These are phyloP conservation scores for Hypoxylon sp. DNA, from an alignment of 2,329 filamentous ascomycete genomes.

Conservation along the genomic window DNA sequence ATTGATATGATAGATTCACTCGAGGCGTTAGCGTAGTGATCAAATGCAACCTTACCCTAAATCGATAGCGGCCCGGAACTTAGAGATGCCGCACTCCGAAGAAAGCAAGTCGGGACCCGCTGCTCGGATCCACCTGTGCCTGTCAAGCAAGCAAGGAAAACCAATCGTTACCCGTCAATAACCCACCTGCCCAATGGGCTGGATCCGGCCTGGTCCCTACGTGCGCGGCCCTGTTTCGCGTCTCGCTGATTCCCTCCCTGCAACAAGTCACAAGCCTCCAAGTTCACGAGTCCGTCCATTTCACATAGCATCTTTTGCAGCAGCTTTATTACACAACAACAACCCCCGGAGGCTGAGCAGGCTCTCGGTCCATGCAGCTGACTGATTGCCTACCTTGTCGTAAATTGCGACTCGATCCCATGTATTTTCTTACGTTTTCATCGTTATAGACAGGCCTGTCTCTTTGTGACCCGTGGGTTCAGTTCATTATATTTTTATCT, in stretches of 20 bases:
- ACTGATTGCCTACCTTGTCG: slow-evolving; percentile 3
- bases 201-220: slow-evolving; percentile 15
- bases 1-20: slow-evolving; percentile 14
- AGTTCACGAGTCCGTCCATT: neutral
- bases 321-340: slow-evolving; percentile 16
- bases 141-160: slow-evolving; percentile 19
- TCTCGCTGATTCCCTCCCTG: slow-evolving; percentile 13
- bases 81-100: slow-evolving; percentile 28
- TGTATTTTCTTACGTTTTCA: slow-evolving; percentile 28
- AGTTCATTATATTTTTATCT: slow-evolving; percentile 15
- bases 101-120: slow-evolving; percentile 21
- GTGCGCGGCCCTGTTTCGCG: slow-evolving; percentile 36
- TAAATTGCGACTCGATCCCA: slow-evolving; percentile 18
- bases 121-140: slow-evolving; percentile 23
- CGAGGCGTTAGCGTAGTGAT: neutral
- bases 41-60: neutral
- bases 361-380: slow-evolving; percentile 36
- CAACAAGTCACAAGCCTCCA: neutral
- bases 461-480: slow-evolving; percentile 15
- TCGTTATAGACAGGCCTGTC: slow-evolving; percentile 25
- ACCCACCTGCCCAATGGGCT: slow-evolving; percentile 38
- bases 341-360: slow-evolving; percentile 40
- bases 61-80: slow-evolving; percentile 23
- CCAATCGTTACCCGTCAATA: slow-evolving; percentile 34
- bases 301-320: slow-evolving; percentile 6